Evolutionary conservation across 495 filamentous ascomycete genomes (phyloP), one percentile per base, ranked within the genome.

Genomic region (Chaetomium fimeti): DNA sequence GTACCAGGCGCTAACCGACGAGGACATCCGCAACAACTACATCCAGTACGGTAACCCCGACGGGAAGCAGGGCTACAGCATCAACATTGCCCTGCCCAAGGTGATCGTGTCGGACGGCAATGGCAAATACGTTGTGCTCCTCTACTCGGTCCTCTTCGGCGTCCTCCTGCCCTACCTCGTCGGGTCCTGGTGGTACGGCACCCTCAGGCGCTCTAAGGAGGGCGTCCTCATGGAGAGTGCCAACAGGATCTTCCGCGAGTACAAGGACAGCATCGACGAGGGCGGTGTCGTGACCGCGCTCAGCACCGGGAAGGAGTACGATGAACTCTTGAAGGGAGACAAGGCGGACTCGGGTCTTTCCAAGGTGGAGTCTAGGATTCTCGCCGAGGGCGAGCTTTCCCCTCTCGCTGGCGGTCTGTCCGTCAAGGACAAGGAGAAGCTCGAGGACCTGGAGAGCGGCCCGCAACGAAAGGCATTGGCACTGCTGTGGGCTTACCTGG

Each of bases 141-240:
- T 98, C 52, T 98, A 98, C 74, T 92, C 90, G 12, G 76, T 84
- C 48, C 79, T 97, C 43, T 84, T 98, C 42, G 95, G 93, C 56
- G 90, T 97, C 36, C 77, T 97, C 48, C 77, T 98, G 51, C 94
- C 94, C 15, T 98, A 97, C 72, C 81, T 95, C 55, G 95, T 98
- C 43, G 94, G 94, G 28, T 89, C 88, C 40, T 98, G 94, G 94
- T 98, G 94, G 94, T 98, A 98, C 74, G 94, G 94, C 59, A 96
- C 91, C 8, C 91, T 96, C 73, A 83, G 88, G 54, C 83, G 91
- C 72, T 97, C 94, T 22, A 94, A 91, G 76, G 94, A 98, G 77
- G 88, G 89, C 66, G 89, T 98, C 36, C 82, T 96, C 43, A 87
- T 96, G 61, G 90, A 92, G 67, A 97, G 89, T 74, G 92, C 94